A percentile compares a stretch with the other conserved stretches of the same genome.
These are phyloP conservation scores for Lactifluus piperatus DNA, from an alignment of 768 basidiomycete genomes.

Conservation along the genomic window DNA sequence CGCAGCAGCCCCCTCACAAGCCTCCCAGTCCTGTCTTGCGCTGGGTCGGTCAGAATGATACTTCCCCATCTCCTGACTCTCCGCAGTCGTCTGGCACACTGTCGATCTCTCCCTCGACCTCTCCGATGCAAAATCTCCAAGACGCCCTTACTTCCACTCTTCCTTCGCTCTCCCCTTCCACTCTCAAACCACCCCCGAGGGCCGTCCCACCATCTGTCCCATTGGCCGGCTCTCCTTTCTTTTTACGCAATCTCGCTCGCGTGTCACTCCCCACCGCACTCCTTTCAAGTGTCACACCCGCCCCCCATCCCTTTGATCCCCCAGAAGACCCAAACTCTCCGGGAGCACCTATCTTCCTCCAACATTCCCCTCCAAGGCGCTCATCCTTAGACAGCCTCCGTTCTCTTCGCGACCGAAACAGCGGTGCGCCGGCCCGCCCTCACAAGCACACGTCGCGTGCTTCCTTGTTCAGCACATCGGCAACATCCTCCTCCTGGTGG, in stretches of 20 bases:
- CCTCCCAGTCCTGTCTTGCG: slow-evolving; percentile 31
- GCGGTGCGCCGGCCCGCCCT: slow-evolving; percentile 20
- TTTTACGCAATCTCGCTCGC: slow-evolving; percentile 47
- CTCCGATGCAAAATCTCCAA: slow-evolving; percentile 27
- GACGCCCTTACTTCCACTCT: slow-evolving; percentile 30
- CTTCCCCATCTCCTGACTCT: slow-evolving; percentile 33
- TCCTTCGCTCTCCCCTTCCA: slow-evolving; percentile 23
- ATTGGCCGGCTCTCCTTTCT: slow-evolving; percentile 40
- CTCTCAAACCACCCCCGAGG: slow-evolving; percentile 20
- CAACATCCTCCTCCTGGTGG: slow-evolving; percentile 29
- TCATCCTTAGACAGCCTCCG: slow-evolving; percentile 56
- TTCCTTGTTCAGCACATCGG: neutral
- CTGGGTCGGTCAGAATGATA: slow-evolving; percentile 35
- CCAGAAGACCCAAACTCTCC: slow-evolving; percentile 25
- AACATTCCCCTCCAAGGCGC: slow-evolving; percentile 32
- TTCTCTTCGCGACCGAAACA: slow-evolving; percentile 30
- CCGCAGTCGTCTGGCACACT: slow-evolving; percentile 29
- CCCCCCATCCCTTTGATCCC: slow-evolving; percentile 16
- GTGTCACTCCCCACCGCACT: slow-evolving; percentile 57
- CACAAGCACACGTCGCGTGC: slow-evolving; percentile 20
- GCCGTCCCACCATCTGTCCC: slow-evolving; percentile 30
- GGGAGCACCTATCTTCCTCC: slow-evolving; percentile 29
- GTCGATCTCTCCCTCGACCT: slow-evolving; percentile 12
- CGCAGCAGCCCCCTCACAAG: slow-evolving; percentile 10
- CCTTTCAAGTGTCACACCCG: slow-evolving; percentile 32